phyloP scores from a whole-genome alignment of 1,284 basidiomycete genomes.

The Ceraceosorus bombacis region DNA sequence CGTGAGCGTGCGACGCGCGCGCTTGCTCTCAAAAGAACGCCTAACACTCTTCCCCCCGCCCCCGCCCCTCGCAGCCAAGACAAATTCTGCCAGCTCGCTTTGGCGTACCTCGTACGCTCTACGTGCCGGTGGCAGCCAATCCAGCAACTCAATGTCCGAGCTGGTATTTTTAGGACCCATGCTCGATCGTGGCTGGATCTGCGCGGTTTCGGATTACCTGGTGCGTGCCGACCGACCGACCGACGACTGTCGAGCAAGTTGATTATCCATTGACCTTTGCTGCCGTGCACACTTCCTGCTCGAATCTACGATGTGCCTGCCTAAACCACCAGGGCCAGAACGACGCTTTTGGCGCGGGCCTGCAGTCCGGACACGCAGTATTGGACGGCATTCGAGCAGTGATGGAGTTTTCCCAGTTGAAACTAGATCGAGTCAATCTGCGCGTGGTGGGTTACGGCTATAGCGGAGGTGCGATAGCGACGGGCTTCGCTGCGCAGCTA shows the following conservation, averaged over 20 bases:
- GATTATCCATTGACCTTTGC: neutral
- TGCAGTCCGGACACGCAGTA: slow-evolving; percentile 27
- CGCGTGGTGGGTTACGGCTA: slow-evolving; percentile 36
- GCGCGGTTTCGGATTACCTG: slow-evolving; percentile 32
- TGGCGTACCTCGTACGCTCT: slow-evolving; percentile 27
- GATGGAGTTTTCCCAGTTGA: slow-evolving; percentile 24
- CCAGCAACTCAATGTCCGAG: slow-evolving; percentile 25
- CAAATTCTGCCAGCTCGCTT: slow-evolving; percentile 6
- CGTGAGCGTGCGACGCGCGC: neutral
- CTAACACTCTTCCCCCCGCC: neutral
- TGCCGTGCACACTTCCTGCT: neutral
- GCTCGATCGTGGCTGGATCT: slow-evolving; percentile 35
- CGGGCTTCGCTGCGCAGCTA: slow-evolving; percentile 35
- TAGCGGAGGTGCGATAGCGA: slow-evolving; percentile 39
- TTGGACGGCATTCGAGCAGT: slow-evolving; percentile 36
- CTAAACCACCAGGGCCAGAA: slow-evolving; percentile 21
- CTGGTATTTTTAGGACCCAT: slow-evolving; percentile 33
- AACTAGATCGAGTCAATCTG: slow-evolving; percentile 12
- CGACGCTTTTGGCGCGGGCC: slow-evolving; percentile 34
- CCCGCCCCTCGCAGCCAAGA: slow-evolving; percentile 1
- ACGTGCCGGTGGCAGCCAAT: slow-evolving; percentile 18
- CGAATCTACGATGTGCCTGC: neutral
- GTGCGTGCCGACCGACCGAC: too few species aligned
- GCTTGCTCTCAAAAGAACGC: neutral
- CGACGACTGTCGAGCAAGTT: neutral